Evolutionary conservation across 768 basidiomycete genomes (phyloP).

Genomic region (Exidia glandulosa): DNA sequence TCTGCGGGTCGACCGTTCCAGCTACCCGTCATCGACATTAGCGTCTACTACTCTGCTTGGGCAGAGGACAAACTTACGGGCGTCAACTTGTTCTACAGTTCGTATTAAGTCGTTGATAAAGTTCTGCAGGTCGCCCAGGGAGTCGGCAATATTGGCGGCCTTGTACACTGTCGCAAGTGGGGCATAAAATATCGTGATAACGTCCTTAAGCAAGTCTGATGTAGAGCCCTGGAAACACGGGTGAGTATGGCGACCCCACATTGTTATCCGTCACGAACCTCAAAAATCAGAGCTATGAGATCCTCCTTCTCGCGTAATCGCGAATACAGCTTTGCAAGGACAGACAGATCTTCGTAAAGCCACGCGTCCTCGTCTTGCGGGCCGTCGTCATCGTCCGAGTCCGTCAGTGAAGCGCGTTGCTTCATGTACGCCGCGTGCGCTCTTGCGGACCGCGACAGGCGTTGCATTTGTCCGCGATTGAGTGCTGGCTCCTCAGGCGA

Average conservation of each 20-base stretch:
- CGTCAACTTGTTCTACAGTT: constrained; percentile 87
- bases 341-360: constrained; percentile 84
- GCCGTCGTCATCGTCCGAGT: constrained; percentile 90
- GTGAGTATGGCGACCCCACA: background rate
- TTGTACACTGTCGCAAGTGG: constrained; percentile 95
- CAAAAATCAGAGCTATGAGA: constrained; percentile 86
- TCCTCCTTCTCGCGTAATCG: constrained; percentile 81
- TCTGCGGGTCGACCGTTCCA: constrained; percentile 69
- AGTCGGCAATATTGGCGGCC: constrained; percentile 94
- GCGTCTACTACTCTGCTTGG: too few species aligned
- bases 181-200: constrained; percentile 96
- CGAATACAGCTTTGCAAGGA: constrained; percentile 70
- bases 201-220: constrained; percentile 90
- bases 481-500: constrained; percentile 66
- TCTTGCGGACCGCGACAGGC: constrained; percentile 64
- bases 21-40: constrained; percentile 31
- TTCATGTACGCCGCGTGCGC: constrained; percentile 70
- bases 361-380: constrained; percentile 92
- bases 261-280: constrained; percentile 39
- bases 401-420: constrained; percentile 45
- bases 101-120: constrained; percentile 92
- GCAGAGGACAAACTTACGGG: constrained; percentile 42
- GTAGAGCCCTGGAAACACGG: constrained; percentile 65
- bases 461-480: constrained; percentile 66
- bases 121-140: constrained; percentile 78